Evolutionary conservation across 2,329 filamentous ascomycete species (phyloP).

Genomic region (Aspergillus chevalieri): DNA sequence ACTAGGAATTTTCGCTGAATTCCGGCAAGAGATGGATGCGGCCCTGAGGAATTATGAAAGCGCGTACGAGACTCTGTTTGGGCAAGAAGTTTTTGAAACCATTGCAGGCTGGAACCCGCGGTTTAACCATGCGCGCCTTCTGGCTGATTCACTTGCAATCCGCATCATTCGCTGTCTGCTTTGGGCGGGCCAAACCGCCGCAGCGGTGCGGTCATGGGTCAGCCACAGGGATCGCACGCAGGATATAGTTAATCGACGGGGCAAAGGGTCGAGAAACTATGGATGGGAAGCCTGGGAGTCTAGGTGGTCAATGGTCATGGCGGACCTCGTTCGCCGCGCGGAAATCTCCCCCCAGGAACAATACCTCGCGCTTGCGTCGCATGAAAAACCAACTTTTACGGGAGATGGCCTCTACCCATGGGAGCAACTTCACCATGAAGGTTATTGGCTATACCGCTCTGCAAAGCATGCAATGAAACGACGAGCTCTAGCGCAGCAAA

Average conservation of each 20-base stretch:
- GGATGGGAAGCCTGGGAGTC: constrained; percentile 93
- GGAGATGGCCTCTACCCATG: constrained; percentile 51
- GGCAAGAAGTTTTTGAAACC: constrained; percentile 76
- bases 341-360: constrained; percentile 32
- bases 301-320: constrained; percentile 60
- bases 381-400: constrained; percentile 47
- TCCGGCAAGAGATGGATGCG: constrained; percentile 84
- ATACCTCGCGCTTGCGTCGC: constrained; percentile 39
- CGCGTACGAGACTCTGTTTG: constrained; percentile 77
- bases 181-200: constrained; percentile 71
- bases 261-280: constrained; percentile 81
- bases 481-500: constrained; percentile 47
- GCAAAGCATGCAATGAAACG: constrained; percentile 48
- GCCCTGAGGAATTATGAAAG: constrained; percentile 80
- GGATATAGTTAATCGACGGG: constrained; percentile 73
- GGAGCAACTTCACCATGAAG: constrained; percentile 56
- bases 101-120: constrained; percentile 84
- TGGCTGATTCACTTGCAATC: constrained; percentile 75
- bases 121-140: constrained; percentile 86
- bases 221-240: constrained; percentile 67
- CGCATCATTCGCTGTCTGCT: constrained; percentile 76
- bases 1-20: constrained; percentile 81
- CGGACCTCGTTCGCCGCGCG: constrained; percentile 51
- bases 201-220: constrained; percentile 74
- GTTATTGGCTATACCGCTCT: constrained; percentile 55